These are phyloP conservation scores for Stenogyne calaminthoides DNA, from an alignment of 305 asterid genomes.

Conservation along the genomic window DNA sequence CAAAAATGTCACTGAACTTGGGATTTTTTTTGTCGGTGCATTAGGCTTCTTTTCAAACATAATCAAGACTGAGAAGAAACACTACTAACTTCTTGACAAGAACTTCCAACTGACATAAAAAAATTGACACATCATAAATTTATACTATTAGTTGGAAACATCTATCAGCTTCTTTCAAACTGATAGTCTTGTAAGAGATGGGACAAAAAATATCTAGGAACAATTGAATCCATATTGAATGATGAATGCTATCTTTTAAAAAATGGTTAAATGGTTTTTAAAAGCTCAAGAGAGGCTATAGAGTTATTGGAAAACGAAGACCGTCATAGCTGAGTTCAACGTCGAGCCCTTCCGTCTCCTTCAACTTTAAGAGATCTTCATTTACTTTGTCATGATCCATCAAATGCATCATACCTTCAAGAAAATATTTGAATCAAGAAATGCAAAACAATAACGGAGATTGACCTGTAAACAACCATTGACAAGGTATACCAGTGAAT, in stretches of 20 bases:
- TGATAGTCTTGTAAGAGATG: neutral
- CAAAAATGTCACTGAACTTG: no score
- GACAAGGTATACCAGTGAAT: slow-evolving; percentile 53
- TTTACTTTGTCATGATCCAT: slow-evolving; percentile 91
- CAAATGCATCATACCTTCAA: slow-evolving; percentile 95
- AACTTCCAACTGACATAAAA: neutral
- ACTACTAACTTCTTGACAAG: neutral
- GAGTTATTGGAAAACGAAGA: slow-evolving; percentile 68
- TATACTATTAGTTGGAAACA: no score
- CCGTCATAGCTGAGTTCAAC: slow-evolving; percentile 91
- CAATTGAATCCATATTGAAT: slow-evolving; percentile 5
- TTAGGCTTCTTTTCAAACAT: no score
- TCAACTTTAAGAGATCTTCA: slow-evolving; percentile 61
- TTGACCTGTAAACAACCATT: neutral
- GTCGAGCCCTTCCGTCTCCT: slow-evolving; percentile 79
- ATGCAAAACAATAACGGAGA: neutral
- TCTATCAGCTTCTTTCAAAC: slow-evolving; percentile 1
- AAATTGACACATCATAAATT: neutral
- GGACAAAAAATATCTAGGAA: no score
- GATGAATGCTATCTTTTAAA: neutral
- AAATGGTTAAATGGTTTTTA: neutral
- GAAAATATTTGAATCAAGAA: neutral
- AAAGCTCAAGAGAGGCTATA: slow-evolving; percentile 37
- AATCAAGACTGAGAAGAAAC: neutral
- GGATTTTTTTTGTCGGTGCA: no score